phyloP scores from a whole-genome alignment of 495 filamentous ascomycete genomes.

The Talaromyces stipitatus region DNA sequence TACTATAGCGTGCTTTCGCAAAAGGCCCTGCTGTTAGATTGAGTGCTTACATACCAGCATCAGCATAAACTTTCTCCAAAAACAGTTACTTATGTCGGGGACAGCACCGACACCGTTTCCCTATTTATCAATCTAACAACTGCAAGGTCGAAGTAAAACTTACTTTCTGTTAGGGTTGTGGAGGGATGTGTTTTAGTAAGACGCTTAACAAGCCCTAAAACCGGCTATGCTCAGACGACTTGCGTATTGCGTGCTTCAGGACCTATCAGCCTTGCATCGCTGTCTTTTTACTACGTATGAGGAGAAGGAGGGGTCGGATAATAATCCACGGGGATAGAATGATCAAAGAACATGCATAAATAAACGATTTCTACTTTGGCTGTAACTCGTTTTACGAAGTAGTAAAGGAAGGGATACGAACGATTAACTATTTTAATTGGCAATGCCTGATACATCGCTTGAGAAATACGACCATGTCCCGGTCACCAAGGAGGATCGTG shows the following conservation, averaged over 20 bases:
- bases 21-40: no score
- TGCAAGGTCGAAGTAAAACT: no score
- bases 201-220: neutral
- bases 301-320: neutral
- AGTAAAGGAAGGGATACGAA: neutral
- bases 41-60: no score
- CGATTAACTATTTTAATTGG: neutral
- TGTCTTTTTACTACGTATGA: neutral
- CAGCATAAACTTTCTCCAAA: no score
- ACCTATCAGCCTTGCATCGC: neutral
- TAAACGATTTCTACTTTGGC: neutral
- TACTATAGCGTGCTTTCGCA: neutral
- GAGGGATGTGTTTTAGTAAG: neutral
- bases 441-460: slow-evolving; percentile 35
- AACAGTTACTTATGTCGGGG: no score
- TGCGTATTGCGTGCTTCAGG: slow-evolving; percentile 27
- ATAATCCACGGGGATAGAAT: neutral
- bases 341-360: neutral
- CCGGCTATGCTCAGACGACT: slow-evolving; percentile 15
- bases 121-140: no score
- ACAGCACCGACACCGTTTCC: no score
- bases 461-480: slow-evolving; percentile 43
- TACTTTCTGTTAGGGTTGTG: no score
- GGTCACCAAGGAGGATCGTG: slow-evolving; percentile 37
- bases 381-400: neutral